These are phyloP conservation scores for Hirschfeldia incana DNA, from an alignment of 345 rosid genomes.

Conservation along the genomic window DNA sequence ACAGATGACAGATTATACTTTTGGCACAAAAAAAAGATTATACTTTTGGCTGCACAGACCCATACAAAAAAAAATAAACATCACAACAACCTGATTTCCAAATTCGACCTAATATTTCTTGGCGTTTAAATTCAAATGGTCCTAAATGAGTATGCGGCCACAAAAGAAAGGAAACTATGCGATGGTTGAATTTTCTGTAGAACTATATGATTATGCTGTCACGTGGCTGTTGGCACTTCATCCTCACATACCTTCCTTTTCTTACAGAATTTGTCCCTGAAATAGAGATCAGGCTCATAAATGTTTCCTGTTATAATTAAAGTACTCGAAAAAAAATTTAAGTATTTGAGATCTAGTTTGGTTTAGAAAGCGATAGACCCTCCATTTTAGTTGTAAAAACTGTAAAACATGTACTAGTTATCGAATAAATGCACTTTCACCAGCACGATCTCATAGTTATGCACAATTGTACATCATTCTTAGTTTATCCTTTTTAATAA, in stretches of 20 bases:
- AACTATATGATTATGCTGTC: background rate
- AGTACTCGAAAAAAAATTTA: background rate
- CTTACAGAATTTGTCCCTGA: constrained; percentile 4
- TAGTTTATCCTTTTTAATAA: background rate
- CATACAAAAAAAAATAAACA: background rate
- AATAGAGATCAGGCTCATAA: background rate
- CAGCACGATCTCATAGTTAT: background rate
- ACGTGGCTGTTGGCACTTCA: constrained; percentile 26
- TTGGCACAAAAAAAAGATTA: background rate
- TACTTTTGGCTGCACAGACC: background rate
- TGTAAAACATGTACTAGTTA: background rate
- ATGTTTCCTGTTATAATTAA: background rate
- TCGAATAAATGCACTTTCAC: background rate
- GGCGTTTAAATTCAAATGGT: background rate
- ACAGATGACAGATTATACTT: background rate
- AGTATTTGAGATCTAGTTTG: constrained; percentile 1
- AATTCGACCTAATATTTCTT: background rate
- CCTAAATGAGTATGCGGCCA: background rate
- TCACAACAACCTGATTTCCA: background rate
- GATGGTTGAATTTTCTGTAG: background rate
- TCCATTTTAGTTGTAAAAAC: background rate
- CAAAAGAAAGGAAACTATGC: background rate
- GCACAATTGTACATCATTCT: background rate
- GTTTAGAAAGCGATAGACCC: background rate
- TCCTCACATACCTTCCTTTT: constrained; percentile 4